These are phyloP conservation scores for Emmonsiellopsis sp. DNA, from an alignment of 2,329 filamentous ascomycete species.

Conservation along the genomic window DNA sequence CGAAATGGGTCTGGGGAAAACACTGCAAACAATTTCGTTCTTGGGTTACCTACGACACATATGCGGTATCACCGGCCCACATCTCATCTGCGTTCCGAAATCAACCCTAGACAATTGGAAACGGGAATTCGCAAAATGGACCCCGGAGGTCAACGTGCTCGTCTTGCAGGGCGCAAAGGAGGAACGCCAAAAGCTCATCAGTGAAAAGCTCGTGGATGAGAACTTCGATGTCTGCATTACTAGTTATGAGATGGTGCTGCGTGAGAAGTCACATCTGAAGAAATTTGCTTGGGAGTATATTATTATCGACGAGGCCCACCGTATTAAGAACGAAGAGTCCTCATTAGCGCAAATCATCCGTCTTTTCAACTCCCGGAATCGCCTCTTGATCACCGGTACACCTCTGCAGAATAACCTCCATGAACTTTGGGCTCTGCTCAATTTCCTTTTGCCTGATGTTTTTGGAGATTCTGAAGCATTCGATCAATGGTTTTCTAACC, in stretches of 20 bases:
- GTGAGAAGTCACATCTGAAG: constrained; percentile 88
- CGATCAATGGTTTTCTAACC: constrained; percentile 93
- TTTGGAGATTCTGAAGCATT: constrained; percentile 96
- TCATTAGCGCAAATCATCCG: constrained; percentile 94
- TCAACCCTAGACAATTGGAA: constrained; percentile 98
- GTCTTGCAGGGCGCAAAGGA: constrained; percentile 94
- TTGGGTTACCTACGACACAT: constrained; percentile 89
- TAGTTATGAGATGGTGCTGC: constrained; percentile 96
- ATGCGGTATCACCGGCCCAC: constrained; percentile 79
- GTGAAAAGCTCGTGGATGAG: constrained; percentile 82
- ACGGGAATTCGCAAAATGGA: constrained; percentile 88
- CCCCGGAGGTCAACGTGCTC: constrained; percentile 86
- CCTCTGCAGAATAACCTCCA: constrained; percentile 97
- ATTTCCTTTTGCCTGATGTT: constrained; percentile 95
- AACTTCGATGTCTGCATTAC: constrained; percentile 98
- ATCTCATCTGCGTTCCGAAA: constrained; percentile 87
- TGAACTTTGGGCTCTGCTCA: constrained; percentile 93
- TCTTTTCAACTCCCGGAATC: constrained; percentile 89
- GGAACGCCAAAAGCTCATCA: constrained; percentile 78
- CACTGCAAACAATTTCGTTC: constrained; percentile 93
- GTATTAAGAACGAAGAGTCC: constrained; percentile 99
- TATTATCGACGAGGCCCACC: constrained; percentile 95
- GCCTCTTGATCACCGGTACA: constrained; percentile 90
- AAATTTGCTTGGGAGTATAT: constrained; percentile 99
- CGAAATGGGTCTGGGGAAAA: constrained; percentile 98